These are phyloP conservation scores for Fusarium sororula DNA, from an alignment of 2,329 filamentous ascomycete species.

Conservation along the genomic window DNA sequence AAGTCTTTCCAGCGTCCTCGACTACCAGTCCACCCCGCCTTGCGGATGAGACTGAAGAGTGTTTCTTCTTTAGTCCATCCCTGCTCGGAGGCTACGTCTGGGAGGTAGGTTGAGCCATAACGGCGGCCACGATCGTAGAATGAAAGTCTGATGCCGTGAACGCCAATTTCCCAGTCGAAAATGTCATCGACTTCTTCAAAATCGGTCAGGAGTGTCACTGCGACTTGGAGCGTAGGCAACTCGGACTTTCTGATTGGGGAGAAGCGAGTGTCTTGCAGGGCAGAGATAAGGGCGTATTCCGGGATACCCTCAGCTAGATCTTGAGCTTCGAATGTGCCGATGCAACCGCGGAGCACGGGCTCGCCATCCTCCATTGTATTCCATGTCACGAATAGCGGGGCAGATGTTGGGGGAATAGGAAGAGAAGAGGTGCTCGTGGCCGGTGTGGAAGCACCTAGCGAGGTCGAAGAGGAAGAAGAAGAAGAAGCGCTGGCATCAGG, in stretches of 20 bases:
- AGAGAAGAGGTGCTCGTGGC: constrained; percentile 56
- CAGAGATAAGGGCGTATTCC: constrained; percentile 84
- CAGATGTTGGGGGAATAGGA: constrained; percentile 54
- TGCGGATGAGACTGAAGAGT: constrained; percentile 87
- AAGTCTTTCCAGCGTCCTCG: constrained; percentile 82
- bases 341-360: constrained; percentile 84
- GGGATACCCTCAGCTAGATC: constrained; percentile 77
- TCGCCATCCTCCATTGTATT: constrained; percentile 68
- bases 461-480: constrained; percentile 52
- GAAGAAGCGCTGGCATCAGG: constrained; percentile 46
- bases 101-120: constrained; percentile 89
- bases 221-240: constrained; percentile 67
- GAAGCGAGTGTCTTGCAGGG: constrained; percentile 71
- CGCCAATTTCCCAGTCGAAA: constrained; percentile 87
- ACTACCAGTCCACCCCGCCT: constrained; percentile 91
- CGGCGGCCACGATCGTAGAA: constrained; percentile 79
- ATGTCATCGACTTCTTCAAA: constrained; percentile 80
- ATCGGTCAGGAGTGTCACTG: constrained; percentile 84
- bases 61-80: constrained; percentile 96
- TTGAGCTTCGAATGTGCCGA: constrained; percentile 89
- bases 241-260: constrained; percentile 62
- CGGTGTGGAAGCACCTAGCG: constrained; percentile 56
- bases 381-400: constrained; percentile 95
- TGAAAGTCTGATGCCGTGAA: constrained; percentile 85
- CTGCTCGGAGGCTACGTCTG: constrained; percentile 90